These are phyloP conservation scores for Pseudogymnoascus sp. DNA, from an alignment of 2,329 filamentous ascomycete species.

Conservation along the genomic window DNA sequence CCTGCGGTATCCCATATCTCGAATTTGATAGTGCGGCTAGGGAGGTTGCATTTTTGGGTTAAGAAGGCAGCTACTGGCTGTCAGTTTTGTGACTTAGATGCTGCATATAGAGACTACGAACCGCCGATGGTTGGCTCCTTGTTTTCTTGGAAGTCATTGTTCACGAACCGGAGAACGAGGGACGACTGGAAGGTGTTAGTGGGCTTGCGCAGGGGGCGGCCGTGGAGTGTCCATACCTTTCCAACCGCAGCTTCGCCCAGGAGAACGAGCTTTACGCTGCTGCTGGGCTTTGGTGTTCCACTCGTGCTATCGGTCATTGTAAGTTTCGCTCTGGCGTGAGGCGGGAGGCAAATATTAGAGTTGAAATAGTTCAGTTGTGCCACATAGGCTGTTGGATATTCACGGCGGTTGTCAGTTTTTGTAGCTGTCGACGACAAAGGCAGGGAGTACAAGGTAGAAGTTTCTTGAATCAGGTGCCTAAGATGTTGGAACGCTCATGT, in stretches of 20 bases:
- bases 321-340: neutral
- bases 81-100: slow-evolving; percentile 8
- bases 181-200: slow-evolving; percentile 62
- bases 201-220: neutral
- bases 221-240: slow-evolving; percentile 59
- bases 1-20: slow-evolving; percentile 98
- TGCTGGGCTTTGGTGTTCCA: slow-evolving; percentile 82
- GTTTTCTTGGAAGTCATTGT: slow-evolving; percentile 99
- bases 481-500: slow-evolving; percentile 6
- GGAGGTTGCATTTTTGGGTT: slow-evolving; percentile 96
- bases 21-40: slow-evolving; percentile 84
- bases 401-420: neutral
- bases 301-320: slow-evolving; percentile 66
- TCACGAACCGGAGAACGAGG: slow-evolving; percentile 94
- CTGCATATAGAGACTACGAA: slow-evolving; percentile 36
- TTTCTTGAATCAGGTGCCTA: neutral
- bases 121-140: slow-evolving; percentile 99
- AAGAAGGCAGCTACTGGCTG: slow-evolving; percentile 73
- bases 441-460: slow-evolving; percentile 2
- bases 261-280: slow-evolving; percentile 98
- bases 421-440: neutral
- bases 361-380: neutral
- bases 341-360: neutral
- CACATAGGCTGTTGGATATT: neutral
- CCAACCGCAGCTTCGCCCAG: slow-evolving; percentile 96